Evolutionary conservation across 176 grass and related monocot genomes (phyloP), one percentile per base, ranked within the genome.

Genomic region (Raddia distichophylla): DNA sequence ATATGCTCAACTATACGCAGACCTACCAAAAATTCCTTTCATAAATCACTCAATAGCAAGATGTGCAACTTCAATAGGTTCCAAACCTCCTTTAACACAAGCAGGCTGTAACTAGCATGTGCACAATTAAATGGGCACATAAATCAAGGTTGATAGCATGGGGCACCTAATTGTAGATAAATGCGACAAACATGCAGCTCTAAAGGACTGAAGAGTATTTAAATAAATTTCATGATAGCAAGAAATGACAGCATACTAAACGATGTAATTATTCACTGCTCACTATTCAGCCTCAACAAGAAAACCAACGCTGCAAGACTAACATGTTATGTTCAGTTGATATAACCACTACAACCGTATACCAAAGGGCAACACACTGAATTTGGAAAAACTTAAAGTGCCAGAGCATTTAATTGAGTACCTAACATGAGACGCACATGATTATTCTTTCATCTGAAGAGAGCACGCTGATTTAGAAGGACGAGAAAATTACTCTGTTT

Each of bases 371-470:
- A 71, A 59, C 60, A 46, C 64, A 57, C 18, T 49, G 43, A 19
- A 51, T 35, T 35, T 62, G 75, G 60, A 68, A 79, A 74, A 61
- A 32, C 59, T 64, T 27, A 10, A 15, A 22, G 51, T 27, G 57
- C 60, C 67, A 90, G 35, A 53, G 45, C 67, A 68, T 78, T 42
- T 74, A 67, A 54, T 43, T 78, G 44, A 12, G 46, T 56, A 89
- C n/a, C 57, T 77, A 18, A 54, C 47, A 71, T 15, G 10, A 40
- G 10, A 40, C 37, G 4, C 37, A 40, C 37, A 40, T 40, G 37
- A 40, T 40, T 40, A 40, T 40, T 80, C 81, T 95, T 94, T 98
- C 64, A 98, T 91, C 95, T 95, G 84, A 66, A 72, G 12, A 76
- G 15, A 60, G 33, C n/a, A 74, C 16, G 63, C 15, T 51, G 37